These are phyloP conservation scores for Penicillium sp. DNA, from an alignment of 2,329 filamentous ascomycete genomes.

Conservation along the genomic window DNA sequence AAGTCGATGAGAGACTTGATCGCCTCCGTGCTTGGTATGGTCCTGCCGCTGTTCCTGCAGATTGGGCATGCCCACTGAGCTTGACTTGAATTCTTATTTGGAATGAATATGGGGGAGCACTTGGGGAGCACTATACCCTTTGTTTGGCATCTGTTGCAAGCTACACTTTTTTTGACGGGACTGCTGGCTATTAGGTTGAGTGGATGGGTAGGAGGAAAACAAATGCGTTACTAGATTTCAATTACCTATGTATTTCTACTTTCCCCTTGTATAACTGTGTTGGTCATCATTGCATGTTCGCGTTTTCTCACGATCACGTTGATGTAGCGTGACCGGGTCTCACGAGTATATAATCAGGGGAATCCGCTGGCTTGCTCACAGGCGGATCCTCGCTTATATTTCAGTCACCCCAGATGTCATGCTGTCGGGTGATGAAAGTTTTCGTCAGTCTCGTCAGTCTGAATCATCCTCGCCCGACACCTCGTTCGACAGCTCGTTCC, in stretches of 20 bases:
- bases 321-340: slow-evolving; percentile 24
- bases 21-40: slow-evolving; percentile 46
- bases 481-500: slow-evolving; percentile 18
- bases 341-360: slow-evolving; percentile 16
- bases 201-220: not conserved
- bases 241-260: not conserved
- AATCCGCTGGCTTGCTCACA: not conserved
- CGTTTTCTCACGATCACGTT: slow-evolving; percentile 22
- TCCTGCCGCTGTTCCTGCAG: slow-evolving; percentile 45
- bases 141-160: slow-evolving; percentile 15
- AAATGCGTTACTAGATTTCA: slow-evolving; percentile 14
- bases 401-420: slow-evolving; percentile 11
- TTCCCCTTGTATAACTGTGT: slow-evolving; percentile 8
- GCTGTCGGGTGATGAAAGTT: slow-evolving; percentile 24
- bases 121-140: slow-evolving; percentile 20
- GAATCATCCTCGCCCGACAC: slow-evolving; percentile 20
- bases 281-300: slow-evolving; percentile 27
- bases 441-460: slow-evolving; percentile 30
- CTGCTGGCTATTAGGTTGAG: slow-evolving; percentile 2
- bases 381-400: slow-evolving; percentile 15
- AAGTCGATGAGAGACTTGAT: slow-evolving; percentile 44
- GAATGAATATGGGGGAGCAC: slow-evolving; percentile 12
- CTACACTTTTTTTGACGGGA: slow-evolving; percentile 5
- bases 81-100: not conserved
- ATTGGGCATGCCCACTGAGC: slow-evolving; percentile 45